Percentiles rank a stretch among this genome's conserved stretches.
Evolutionary conservation across 352 stramenopile species (phyloP).

Genomic region (Phytophthora nicotianae): DNA sequence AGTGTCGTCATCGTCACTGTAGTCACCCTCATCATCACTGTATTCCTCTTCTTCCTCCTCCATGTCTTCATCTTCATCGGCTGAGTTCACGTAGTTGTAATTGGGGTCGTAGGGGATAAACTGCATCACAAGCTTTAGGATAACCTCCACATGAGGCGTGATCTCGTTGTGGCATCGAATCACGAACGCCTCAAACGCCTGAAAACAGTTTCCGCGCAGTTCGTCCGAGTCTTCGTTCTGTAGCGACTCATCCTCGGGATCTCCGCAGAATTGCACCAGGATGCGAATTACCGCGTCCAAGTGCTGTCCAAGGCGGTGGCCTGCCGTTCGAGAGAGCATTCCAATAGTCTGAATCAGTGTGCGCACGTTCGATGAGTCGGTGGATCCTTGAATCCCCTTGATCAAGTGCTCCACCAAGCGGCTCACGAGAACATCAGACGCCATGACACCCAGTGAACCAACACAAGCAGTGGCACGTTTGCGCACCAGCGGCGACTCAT

Average conservation of each 20-base stretch:
- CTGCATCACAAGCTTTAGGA: slow-evolving; percentile 88
- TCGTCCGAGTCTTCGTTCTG: slow-evolving; percentile 96
- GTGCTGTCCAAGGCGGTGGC: slow-evolving; percentile 95
- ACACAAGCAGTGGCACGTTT: slow-evolving; percentile 97
- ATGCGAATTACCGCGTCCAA: slow-evolving; percentile 97
- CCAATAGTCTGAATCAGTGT: slow-evolving; percentile 97
- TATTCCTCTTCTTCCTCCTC: slow-evolving; percentile 88
- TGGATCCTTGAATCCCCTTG: slow-evolving; percentile 85
- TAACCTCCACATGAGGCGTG: slow-evolving; percentile 92
- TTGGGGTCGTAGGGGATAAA: slow-evolving; percentile 99
- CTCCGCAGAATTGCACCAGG: slow-evolving; percentile 94
- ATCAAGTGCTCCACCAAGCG: slow-evolving; percentile 93
- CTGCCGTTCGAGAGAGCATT: slow-evolving; percentile 95
- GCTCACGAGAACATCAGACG: slow-evolving; percentile 94
- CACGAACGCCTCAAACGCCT: slow-evolving; percentile 98
- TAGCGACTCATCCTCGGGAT: slow-evolving; percentile 91
- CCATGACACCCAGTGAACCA: slow-evolving; percentile 94
- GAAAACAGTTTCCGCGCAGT: slow-evolving; percentile 98
- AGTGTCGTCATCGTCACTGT: slow-evolving; percentile 94
- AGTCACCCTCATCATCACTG: slow-evolving; percentile 87
- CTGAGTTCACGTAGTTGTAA: slow-evolving; percentile 97
- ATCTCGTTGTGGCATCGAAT: slow-evolving; percentile 96
- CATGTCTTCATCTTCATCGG: slow-evolving; percentile 89
- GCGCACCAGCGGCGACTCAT: slow-evolving; percentile 89
- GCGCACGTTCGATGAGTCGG: slow-evolving; percentile 78